Evolutionary conservation across 768 basidiomycete genomes (phyloP).

Genomic region (Pisolithus albus): DNA sequence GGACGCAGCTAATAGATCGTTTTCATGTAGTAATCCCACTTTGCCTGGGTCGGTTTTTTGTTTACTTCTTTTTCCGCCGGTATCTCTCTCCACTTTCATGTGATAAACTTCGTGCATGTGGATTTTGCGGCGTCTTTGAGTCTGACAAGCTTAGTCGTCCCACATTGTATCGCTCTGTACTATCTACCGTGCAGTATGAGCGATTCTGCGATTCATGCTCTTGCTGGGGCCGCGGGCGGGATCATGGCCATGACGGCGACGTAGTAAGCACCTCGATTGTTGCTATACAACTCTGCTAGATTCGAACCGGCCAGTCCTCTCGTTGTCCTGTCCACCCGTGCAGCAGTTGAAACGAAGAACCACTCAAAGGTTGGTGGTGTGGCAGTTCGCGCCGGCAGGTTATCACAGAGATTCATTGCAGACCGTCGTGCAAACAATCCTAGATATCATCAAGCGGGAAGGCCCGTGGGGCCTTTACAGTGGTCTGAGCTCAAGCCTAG

Average conservation of each 20-base stretch:
- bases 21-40: not conserved
- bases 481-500: slow-evolving; percentile 75
- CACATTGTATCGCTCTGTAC: not conserved
- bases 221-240: slow-evolving; percentile 87
- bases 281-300: not conserved
- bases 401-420: slow-evolving; percentile 22
- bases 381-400: not conserved
- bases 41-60: not conserved
- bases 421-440: slow-evolving; percentile 58
- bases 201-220: slow-evolving; percentile 79
- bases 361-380: slow-evolving; percentile 50
- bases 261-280: slow-evolving; percentile 47
- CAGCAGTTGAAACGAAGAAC: slow-evolving; percentile 82
- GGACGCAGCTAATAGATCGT: not conserved
- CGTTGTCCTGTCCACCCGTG: slow-evolving; percentile 86
- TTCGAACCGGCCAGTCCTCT: slow-evolving; percentile 55
- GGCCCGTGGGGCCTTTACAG: slow-evolving; percentile 81
- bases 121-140: too few relatives aligned
- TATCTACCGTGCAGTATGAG: slow-evolving; percentile 35
- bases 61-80: not conserved
- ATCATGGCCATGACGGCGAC: slow-evolving; percentile 87
- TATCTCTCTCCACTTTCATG: slow-evolving; percentile 5
- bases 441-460: slow-evolving; percentile 78
- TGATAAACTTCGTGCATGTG: slow-evolving; percentile 8
- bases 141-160: too few relatives aligned